These are phyloP conservation scores for Flaveria robusta DNA, from an alignment of 129 eudicot species.

Conservation along the genomic window DNA sequence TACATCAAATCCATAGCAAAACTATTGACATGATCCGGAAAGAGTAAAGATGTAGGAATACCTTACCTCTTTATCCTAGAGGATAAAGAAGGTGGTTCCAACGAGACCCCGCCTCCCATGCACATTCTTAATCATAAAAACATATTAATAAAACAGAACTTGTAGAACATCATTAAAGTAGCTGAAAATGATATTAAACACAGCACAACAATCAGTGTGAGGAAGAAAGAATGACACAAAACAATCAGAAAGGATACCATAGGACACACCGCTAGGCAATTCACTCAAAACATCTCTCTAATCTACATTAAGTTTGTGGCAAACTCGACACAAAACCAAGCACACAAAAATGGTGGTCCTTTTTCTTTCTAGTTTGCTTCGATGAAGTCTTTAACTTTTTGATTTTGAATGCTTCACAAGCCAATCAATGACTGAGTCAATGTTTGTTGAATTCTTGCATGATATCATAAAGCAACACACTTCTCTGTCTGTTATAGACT, in stretches of 20 bases:
- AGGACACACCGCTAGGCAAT: constrained; percentile 28
- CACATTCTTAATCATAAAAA: too few species aligned
- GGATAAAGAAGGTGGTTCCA: too few species aligned
- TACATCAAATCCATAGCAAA: too few species aligned
- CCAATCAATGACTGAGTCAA: constrained; percentile 57
- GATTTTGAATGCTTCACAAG: constrained; percentile 47
- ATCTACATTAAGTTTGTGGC: constrained; percentile 10
- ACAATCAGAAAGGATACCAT: constrained; percentile 1
- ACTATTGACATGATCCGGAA: too few species aligned
- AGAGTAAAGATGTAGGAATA: too few species aligned
- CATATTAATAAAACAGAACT: not conserved
- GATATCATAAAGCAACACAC: constrained; percentile 64
- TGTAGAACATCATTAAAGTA: not conserved
- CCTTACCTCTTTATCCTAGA: too few species aligned
- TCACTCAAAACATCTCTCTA: constrained; percentile 30
- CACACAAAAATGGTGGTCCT: constrained; percentile 9
- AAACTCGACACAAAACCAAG: constrained; percentile 33
- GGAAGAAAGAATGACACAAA: constrained; percentile 12
- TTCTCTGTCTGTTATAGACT: constrained; percentile 56
- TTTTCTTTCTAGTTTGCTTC: constrained; percentile 1
- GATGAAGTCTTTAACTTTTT: constrained; percentile 49
- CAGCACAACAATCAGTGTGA: constrained; percentile 4
- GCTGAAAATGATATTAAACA: constrained; percentile 1
- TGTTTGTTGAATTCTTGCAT: constrained; percentile 58
- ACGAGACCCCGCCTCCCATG: too few species aligned